Base-by-base conservation (phyloP, 73 alveolate genomes). In the Paramecium primaurelia region DNA sequence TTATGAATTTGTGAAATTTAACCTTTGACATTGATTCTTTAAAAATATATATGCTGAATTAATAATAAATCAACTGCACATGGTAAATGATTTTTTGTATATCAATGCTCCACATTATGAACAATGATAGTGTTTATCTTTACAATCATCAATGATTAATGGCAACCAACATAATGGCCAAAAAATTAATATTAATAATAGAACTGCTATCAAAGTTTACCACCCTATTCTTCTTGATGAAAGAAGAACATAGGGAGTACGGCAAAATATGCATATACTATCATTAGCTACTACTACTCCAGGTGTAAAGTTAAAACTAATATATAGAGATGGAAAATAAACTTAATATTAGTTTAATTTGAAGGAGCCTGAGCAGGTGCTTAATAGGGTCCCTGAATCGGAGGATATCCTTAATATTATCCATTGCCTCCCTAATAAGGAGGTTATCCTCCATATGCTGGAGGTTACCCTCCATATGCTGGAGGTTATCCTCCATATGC, bases 141-240 rank as follows among this genome's bases (percentile, higher is more conserved):
- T 30, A 20, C 88, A 75, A 18, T 75, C 88, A 4, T 34, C 18
- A 6, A 75, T 75, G 8, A 75, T 60, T 20, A 36, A 75, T 5
- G 88, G 88, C 4, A 75, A 10, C 88, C 88, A 75, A 42, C 38
- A 75, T 42, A 75, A 75, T 4, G 88, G 88, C 88, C 88, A 75
- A 75, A 16, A 75, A 9, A 75, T 42, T 0, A 75, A n/a, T 75
- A 75, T 37, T 9, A 75, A 8, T 32, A 75, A 75, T 22, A 36
- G 14, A 16, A 34, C 16, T 25, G 59, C 59, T 75, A 75, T 2
- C 10, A 75, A 4, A 9, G 88, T 38, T 42, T 75, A 22, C 8
- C 34, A 6, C 18, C 88, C 88, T 30, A 75, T 20, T 30, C 26
- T 64, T 64, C 84, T 64, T 64, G 12, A 1, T 40, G 49, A 7